Conservation (phyloP, 352 stramenopile genomes). For the Pythium guiyangense region DNA sequence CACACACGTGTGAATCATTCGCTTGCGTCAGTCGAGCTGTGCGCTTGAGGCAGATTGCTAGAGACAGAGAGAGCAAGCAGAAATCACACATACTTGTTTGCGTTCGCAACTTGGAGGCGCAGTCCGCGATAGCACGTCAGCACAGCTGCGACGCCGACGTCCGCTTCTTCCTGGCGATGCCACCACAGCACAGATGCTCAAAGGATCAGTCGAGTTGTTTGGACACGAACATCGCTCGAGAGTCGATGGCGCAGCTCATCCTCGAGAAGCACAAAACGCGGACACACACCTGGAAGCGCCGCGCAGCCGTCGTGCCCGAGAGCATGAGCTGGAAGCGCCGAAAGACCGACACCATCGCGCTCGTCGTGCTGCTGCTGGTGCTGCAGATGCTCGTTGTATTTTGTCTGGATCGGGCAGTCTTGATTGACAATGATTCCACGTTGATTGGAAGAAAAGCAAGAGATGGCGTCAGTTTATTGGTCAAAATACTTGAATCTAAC, state of each 20-base stretch:
- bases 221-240: too few relatives aligned
- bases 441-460: too few relatives aligned
- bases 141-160: constrained; percentile 73
- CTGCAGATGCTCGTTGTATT: too few relatives aligned
- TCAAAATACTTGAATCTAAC: too few relatives aligned
- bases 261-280: too few relatives aligned
- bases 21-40: background rate
- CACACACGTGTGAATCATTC: background rate
- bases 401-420: too few relatives aligned
- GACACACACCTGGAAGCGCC: constrained; percentile 65
- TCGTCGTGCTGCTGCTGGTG: background rate
- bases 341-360: constrained; percentile 61
- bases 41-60: background rate
- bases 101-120: constrained; percentile 40
- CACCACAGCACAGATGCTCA: background rate
- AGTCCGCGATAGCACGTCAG: constrained; percentile 74
- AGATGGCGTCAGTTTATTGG: too few relatives aligned
- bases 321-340: constrained; percentile 75
- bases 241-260: too few relatives aligned
- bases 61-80: too few relatives aligned
- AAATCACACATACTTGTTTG: constrained; percentile 27
- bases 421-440: too few relatives aligned
- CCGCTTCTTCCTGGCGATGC: constrained; percentile 60
- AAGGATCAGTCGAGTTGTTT: background rate
- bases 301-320: constrained; percentile 67